A percentile compares a stretch with the other conserved stretches of the same genome.
Conservation (phyloP, 345 rosid genomes). For the Populus simonii region DNA sequence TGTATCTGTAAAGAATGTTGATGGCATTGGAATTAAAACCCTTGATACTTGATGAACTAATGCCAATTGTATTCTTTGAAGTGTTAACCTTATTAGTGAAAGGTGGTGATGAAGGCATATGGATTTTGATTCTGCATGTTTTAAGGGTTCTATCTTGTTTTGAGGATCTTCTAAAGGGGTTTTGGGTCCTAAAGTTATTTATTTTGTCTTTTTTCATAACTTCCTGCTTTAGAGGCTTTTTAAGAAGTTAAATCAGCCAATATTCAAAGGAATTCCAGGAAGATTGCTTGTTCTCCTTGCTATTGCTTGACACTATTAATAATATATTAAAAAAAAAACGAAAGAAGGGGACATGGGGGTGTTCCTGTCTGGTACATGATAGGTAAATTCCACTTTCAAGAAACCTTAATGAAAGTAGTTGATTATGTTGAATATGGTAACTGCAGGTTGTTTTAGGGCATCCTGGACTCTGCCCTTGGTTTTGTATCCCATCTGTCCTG, state of each 20-base stretch:
- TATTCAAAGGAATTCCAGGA: neutral
- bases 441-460: neutral
- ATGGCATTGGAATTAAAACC: conserved; percentile 1
- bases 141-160: neutral
- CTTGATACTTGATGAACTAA: neutral
- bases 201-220: neutral
- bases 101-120: no score
- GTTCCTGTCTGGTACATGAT: neutral
- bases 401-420: neutral
- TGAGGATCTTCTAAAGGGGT: neutral
- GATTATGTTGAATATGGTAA: neutral
- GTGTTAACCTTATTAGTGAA: neutral
- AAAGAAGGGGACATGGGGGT: neutral
- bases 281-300: neutral
- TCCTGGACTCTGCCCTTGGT: neutral
- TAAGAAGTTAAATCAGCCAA: neutral
- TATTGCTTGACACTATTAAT: neutral
- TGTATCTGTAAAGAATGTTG: neutral
- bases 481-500: neutral
- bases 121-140: neutral
- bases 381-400: neutral
- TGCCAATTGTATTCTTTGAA: neutral
- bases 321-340: neutral
- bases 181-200: neutral
- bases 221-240: neutral